Evolutionary conservation across 2,329 filamentous ascomycete genomes (phyloP).

Genomic region (Scedosporium aurantiacum): DNA sequence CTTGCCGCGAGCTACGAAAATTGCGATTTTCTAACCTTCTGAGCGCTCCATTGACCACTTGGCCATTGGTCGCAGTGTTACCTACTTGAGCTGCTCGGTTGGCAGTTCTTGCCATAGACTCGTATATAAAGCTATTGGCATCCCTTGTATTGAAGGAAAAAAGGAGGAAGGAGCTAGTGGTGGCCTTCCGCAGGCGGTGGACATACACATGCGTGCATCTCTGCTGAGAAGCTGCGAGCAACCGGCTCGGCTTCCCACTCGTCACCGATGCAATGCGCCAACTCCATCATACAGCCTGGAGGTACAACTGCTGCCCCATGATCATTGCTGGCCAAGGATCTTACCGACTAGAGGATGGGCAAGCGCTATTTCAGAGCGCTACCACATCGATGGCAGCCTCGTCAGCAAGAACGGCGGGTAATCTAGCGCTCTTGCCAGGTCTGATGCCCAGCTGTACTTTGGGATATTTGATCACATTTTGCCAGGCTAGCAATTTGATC

Average conservation of each 20-base stretch:
- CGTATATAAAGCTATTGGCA: too few species aligned
- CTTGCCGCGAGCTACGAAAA: too few species aligned
- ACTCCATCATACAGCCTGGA: constrained; percentile 55
- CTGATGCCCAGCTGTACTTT: constrained; percentile 84
- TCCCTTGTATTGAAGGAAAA: too few species aligned
- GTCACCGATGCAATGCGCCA: constrained; percentile 84
- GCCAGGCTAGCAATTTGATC: constrained; percentile 81
- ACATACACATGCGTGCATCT: too few species aligned
- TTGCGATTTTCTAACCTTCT: too few species aligned
- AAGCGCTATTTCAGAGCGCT: constrained; percentile 73
- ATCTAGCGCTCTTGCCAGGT: constrained; percentile 54
- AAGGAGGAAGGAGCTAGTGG: too few species aligned
- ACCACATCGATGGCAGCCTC: constrained; percentile 69
- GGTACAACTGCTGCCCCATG: constrained; percentile 84
- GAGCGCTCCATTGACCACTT: too few species aligned
- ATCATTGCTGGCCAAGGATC: constrained; percentile 72
- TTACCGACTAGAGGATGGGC: constrained; percentile 75
- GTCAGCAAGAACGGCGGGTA: constrained; percentile 62
- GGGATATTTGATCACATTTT: constrained; percentile 78
- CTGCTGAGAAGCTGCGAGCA: constrained; percentile 29
- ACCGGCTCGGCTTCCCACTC: constrained; percentile 73
- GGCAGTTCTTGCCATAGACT: too few species aligned
- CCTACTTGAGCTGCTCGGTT: too few species aligned
- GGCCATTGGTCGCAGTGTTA: too few species aligned
- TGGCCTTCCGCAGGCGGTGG: too few species aligned